Evolutionary conservation across 495 filamentous ascomycete species (phyloP).

Genomic region (Acidiella bohemica): DNA sequence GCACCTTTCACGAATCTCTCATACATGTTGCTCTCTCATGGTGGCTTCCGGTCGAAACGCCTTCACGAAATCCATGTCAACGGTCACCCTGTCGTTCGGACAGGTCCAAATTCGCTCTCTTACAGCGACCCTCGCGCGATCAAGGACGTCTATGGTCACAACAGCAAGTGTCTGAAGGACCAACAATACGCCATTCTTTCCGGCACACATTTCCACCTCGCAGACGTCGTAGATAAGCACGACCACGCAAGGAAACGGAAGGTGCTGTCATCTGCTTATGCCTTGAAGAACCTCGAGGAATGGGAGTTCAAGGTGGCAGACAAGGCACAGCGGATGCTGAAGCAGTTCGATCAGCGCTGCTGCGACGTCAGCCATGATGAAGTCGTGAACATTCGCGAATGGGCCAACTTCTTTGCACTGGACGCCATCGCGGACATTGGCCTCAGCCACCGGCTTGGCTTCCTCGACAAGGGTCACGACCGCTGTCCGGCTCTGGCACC

Average conservation of each 20-base stretch:
- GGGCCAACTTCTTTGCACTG: slow-evolving; percentile 35
- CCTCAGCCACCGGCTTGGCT: background rate
- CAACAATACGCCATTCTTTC: slow-evolving; percentile 31
- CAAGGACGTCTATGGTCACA: slow-evolving; percentile 44
- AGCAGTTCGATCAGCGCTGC: slow-evolving; percentile 20
- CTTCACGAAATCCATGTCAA: slow-evolving; percentile 33
- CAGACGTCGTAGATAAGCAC: slow-evolving; percentile 36
- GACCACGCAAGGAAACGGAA: slow-evolving; percentile 39
- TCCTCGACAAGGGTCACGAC: background rate
- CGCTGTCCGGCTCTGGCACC: background rate
- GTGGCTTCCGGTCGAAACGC: slow-evolving; percentile 33
- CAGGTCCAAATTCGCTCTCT: slow-evolving; percentile 40
- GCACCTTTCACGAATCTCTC: slow-evolving; percentile 35
- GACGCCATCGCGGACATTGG: slow-evolving; percentile 31
- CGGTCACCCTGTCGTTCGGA: slow-evolving; percentile 36
- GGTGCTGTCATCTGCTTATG: slow-evolving; percentile 39
- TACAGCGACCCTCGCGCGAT: slow-evolving; percentile 36
- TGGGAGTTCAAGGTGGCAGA: slow-evolving; percentile 46
- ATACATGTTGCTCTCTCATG: slow-evolving; percentile 34
- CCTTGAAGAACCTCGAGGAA: slow-evolving; percentile 40
- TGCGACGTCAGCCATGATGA: slow-evolving; percentile 20
- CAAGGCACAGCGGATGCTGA: slow-evolving; percentile 30
- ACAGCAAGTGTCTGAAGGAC: slow-evolving; percentile 38
- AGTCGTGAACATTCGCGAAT: slow-evolving; percentile 11
- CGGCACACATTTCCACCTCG: slow-evolving; percentile 34